Percentiles rank a stretch among this genome's conserved stretches.
phyloP scores from a whole-genome alignment of 116 monocot genomes.

The Iris pallida region DNA sequence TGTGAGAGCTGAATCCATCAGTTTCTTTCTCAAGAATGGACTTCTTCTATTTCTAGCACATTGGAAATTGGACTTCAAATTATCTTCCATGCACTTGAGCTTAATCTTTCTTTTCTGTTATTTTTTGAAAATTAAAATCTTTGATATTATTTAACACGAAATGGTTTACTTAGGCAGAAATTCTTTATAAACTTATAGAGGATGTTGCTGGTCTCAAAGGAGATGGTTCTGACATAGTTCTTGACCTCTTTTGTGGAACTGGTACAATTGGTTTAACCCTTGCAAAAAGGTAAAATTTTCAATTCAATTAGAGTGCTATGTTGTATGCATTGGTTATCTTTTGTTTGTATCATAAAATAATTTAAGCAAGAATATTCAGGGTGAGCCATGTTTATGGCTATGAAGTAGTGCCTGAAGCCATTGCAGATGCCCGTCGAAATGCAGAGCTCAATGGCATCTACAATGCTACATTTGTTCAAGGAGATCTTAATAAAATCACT shows the following conservation, averaged over 20 bases:
- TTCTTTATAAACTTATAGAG: slow-evolving; percentile 86
- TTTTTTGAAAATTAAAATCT: neutral
- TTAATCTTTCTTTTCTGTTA: neutral
- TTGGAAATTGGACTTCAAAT: neutral
- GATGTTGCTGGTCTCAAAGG: slow-evolving; percentile 67
- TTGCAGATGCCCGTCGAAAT: slow-evolving; percentile 80
- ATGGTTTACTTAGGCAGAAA: slow-evolving; percentile 59
- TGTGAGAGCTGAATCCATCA: neutral
- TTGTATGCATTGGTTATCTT: neutral
- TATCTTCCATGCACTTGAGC: slow-evolving; percentile 1
- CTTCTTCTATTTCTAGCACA: neutral
- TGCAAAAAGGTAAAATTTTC: slow-evolving; percentile 55
- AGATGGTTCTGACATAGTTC: slow-evolving; percentile 80
- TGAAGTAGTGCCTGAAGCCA: slow-evolving; percentile 80
- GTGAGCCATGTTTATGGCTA: slow-evolving; percentile 85
- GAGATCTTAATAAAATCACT: slow-evolving; percentile 90
- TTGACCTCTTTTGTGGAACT: slow-evolving; percentile 97
- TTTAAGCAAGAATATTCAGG: slow-evolving; percentile 29
- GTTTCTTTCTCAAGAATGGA: neutral
- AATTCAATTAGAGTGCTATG: neutral
- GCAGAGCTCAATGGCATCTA: slow-evolving; percentile 72
- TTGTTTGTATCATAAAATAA: neutral
- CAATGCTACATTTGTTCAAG: slow-evolving; percentile 92
- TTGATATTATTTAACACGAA: neutral
- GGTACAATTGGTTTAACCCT: slow-evolving; percentile 96